Base-by-base conservation (phyloP, 2,329 filamentous ascomycete species). In the Talaromyces piceae region DNA sequence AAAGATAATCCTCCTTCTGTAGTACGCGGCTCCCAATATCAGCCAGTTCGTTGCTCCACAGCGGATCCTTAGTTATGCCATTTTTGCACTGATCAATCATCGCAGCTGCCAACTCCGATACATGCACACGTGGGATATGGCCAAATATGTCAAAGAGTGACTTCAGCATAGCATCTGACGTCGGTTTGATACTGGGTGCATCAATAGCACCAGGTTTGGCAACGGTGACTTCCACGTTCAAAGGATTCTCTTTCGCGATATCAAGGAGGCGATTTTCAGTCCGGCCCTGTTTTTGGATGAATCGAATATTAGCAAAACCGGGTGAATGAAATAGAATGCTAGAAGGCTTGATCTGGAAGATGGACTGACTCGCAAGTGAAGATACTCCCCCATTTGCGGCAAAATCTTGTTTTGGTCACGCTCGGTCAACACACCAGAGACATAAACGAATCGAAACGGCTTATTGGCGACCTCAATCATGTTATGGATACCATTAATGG, bases 151-250 rank as follows among this genome's bases (percentile, higher is more conserved):
- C 80, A 64, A 84, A 89, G 13, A 91, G 69, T 72, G 90, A 90
- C 61, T 88, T 87, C 53, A 91, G 75, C 8, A 91, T 73, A 44
- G 77, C 77, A 57, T 94, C 89, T 1, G 84, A 88, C 64, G 95
- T 90, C 63, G 94, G 89, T 63, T 88, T 88, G 71, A 95, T 94
- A 62, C 43, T 41, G 5, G 50, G 53, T n/a, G 45, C 46, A 39
- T 45, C 18, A 16, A 54, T 50, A 25, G 49, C 46, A 6, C 53
- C 53, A 5, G 50, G 53, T 37, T 49, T 52, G 5, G 53, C 41
- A 12, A 54, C 47, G 77, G 82, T 59, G 73, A 65, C 25, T 47
- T 68, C 22, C 77, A 54, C 23, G 22, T 41, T 25, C n/a, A 20
- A 20, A 18, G 49, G 57, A 2, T 66, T 68, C 1, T 65, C 56